A percentile compares a stretch with the other conserved stretches of the same genome.
phyloP scores from a whole-genome alignment of 2,329 filamentous ascomycete species.

The Scortechinia acanthostroma region DNA sequence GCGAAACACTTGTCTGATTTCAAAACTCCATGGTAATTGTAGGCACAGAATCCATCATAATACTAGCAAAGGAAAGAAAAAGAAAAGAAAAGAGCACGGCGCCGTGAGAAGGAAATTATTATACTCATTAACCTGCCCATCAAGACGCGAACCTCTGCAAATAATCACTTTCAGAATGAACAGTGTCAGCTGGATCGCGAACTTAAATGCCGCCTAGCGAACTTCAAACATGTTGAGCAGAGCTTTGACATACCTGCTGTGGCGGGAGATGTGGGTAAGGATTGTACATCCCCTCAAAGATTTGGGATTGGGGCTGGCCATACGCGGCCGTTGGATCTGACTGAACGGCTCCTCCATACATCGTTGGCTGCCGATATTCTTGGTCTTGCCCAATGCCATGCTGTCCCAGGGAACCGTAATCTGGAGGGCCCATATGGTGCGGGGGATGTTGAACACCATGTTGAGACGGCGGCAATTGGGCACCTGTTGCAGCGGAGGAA shows the following conservation, averaged over 20 bases:
- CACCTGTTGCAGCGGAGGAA: constrained; percentile 7
- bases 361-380: constrained; percentile 74
- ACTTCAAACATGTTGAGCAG: no score
- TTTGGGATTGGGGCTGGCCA: constrained; percentile 56
- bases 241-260: constrained; percentile 77
- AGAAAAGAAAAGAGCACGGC: no score
- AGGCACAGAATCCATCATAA: no score
- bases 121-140: no score
- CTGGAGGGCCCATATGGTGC: constrained; percentile 48
- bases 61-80: no score
- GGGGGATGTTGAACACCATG: constrained; percentile 33
- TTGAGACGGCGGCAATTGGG: constrained; percentile 13
- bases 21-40: no score
- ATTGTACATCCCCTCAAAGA: constrained; percentile 73
- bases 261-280: constrained; percentile 70
- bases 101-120: no score
- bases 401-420: constrained; percentile 49
- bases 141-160: no score
- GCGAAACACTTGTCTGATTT: no score
- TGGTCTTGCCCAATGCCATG: constrained; percentile 62
- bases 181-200: no score
- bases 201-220: no score
- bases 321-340: constrained; percentile 66
- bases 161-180: no score
- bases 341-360: constrained; percentile 78